A percentile compares a stretch with the other conserved stretches of the same genome.
Evolutionary conservation across 371 early-diverging fungal genomes (phyloP).

Genomic region (Mortierella sp.): DNA sequence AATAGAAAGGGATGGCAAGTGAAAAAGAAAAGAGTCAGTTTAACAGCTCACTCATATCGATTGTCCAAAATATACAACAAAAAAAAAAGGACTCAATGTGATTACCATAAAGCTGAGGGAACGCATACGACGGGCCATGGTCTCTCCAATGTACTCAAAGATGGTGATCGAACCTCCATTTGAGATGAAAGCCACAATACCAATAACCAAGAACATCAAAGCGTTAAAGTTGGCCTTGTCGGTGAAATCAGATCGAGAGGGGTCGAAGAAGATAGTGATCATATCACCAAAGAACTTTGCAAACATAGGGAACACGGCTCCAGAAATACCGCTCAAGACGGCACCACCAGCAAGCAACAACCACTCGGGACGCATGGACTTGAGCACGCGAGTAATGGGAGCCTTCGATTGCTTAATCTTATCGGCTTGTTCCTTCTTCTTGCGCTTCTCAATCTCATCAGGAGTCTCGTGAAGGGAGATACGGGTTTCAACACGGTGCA

Average conservation of each 20-base stretch:
- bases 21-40: no score
- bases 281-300: slow-evolving; percentile 59
- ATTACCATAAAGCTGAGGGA: slow-evolving; percentile 58
- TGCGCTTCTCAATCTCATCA: slow-evolving; percentile 58
- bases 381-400: slow-evolving; percentile 59
- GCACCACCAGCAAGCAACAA: slow-evolving; percentile 27
- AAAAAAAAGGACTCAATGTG: no score
- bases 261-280: slow-evolving; percentile 33
- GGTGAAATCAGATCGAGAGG: slow-evolving; percentile 2
- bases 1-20: no score
- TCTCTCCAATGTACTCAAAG: slow-evolving; percentile 60
- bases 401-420: slow-evolving; percentile 57
- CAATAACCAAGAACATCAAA: slow-evolving; percentile 71
- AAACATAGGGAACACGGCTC: slow-evolving; percentile 61
- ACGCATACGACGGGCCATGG: slow-evolving; percentile 69
- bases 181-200: slow-evolving; percentile 61
- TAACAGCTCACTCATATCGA: no score
- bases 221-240: slow-evolving; percentile 60
- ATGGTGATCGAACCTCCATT: slow-evolving; percentile 56
- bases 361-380: slow-evolving; percentile 67
- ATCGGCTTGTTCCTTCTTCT: slow-evolving; percentile 58
- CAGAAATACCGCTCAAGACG: slow-evolving; percentile 36
- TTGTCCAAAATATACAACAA: no score
- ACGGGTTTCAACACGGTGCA: slow-evolving; percentile 39
- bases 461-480: slow-evolving; percentile 50